Evolutionary conservation across 2,329 filamentous ascomycete species (phyloP), one percentile per base, ranked within the genome.

Genomic region (Botrytis medusae): DNA sequence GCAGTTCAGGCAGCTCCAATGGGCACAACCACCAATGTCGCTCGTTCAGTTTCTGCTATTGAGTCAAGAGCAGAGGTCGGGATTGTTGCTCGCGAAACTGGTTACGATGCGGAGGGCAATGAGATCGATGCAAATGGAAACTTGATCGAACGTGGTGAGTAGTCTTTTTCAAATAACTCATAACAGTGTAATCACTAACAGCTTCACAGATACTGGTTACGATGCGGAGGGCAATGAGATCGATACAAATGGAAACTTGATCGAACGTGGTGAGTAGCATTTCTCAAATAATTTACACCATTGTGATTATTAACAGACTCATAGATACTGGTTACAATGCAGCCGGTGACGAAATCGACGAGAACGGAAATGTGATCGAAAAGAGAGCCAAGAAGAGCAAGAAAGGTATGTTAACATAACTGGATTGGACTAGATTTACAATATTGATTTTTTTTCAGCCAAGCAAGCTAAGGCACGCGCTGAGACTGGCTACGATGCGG

Each of bases 1-100:
- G 76, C 78, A 42, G 76, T 77, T 37, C 76, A 78, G 34, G 76
- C 76, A 46, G 75, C 75, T 57, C 77, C 77, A 63, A 51, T 72
- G 22, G 59, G 46, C 51, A 60, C 59, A 18, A 48, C 71, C 12
- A 61, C 74, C 57, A 40, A 60, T 16, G 65, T 72, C 57, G 69
- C 69, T 61, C 71, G 75, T 46, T 73, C 72, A 44, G 32, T 72
- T 42, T 12, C 22, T 37, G 46, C 61, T 51, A 68, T 65, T 51
- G 72, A 72, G 51, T 16, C 46, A 29, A 62, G 72, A 61, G 63
- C 46, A 40, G 60, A 67, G 25, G 37, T 68, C n/a, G 42, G 44
- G 4, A 22, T 60, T 48, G 63, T 14, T 42, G 48, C 62, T 40
- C 71, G 71, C 18, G 51, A 61, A 3, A 25, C 37, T 37, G 37